Evolutionary conservation across 2,329 filamentous ascomycete species (phyloP).

Genomic region (Pseudocercospora cruenta): DNA sequence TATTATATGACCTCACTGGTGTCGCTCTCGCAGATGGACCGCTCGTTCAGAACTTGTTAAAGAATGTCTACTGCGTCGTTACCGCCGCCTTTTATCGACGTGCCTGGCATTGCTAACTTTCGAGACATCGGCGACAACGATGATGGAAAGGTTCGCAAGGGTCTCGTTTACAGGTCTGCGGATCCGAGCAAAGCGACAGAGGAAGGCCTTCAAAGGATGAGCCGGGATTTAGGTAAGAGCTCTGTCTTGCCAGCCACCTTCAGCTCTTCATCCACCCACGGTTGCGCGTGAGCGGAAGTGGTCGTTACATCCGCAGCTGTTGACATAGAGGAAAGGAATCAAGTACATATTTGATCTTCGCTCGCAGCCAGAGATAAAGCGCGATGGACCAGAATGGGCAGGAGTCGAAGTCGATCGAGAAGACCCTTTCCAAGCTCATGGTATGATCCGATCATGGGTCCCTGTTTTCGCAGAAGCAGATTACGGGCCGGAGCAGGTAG

Average conservation of each 20-base stretch:
- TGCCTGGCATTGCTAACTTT: constrained; percentile 68
- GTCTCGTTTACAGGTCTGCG: constrained; percentile 68
- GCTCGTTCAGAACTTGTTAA: neutral
- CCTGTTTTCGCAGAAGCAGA: constrained; percentile 68
- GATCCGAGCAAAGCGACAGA: constrained; percentile 64
- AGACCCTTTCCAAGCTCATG: constrained; percentile 44
- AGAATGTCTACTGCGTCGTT: constrained; percentile 22
- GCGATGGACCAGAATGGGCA: constrained; percentile 41
- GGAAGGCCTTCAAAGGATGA: constrained; percentile 57
- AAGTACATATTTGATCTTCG: constrained; percentile 70
- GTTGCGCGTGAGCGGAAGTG: neutral
- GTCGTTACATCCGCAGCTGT: neutral
- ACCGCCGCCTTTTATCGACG: constrained; percentile 42
- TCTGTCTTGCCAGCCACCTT: constrained; percentile 34
- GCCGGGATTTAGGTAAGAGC: constrained; percentile 38
- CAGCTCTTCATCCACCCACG: neutral
- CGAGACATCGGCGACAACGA: constrained; percentile 60
- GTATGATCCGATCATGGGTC: constrained; percentile 60
- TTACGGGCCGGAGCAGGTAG: constrained; percentile 66
- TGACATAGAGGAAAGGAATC: constrained; percentile 55
- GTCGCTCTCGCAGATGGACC: neutral
- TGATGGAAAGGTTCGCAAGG: constrained; percentile 50
- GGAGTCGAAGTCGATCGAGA: constrained; percentile 31
- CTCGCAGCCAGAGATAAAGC: constrained; percentile 62
- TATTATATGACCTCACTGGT: constrained; percentile 1